phyloP scores from a whole-genome alignment of 208 protist species.

The Acanthamoeba rhysodes region DNA sequence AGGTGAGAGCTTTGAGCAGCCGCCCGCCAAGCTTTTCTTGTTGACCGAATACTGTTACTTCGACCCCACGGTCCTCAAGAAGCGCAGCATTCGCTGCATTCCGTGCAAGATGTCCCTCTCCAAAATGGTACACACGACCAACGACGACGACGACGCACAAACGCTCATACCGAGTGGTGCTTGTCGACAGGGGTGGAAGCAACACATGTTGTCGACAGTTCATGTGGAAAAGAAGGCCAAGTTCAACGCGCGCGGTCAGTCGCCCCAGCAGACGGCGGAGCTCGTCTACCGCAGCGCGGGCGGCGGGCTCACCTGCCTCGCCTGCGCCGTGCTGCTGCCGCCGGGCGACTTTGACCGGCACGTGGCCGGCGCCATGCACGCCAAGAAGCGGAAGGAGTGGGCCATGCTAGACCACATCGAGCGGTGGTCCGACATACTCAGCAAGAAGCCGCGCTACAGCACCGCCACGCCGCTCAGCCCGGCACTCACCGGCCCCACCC shows the following conservation, averaged over 20 bases:
- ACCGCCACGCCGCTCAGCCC: background rate
- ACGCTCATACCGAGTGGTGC: background rate
- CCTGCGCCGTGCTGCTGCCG: slow-evolving; percentile 19
- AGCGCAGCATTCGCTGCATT: slow-evolving; percentile 25
- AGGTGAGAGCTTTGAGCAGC: background rate
- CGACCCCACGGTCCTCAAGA: slow-evolving; percentile 45
- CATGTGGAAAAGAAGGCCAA: slow-evolving; percentile 2
- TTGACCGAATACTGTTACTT: slow-evolving; percentile 34
- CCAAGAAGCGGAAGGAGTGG: slow-evolving; percentile 9
- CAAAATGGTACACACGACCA: slow-evolving; percentile 27
- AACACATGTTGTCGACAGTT: background rate
- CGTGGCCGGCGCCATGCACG: background rate
- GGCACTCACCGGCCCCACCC: background rate
- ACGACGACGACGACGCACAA: background rate
- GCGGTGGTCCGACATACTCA: slow-evolving; percentile 38
- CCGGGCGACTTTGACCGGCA: background rate
- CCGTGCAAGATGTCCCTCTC: slow-evolving; percentile 25
- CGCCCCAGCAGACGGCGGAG: background rate
- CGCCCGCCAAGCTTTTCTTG: slow-evolving; percentile 27
- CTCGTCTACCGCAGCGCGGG: slow-evolving; percentile 7
- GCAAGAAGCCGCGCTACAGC: slow-evolving; percentile 58
- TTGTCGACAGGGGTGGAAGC: background rate
- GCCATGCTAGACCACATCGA: slow-evolving; percentile 43
- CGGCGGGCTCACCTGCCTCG: slow-evolving; percentile 17
- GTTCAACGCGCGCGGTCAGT: slow-evolving; percentile 10